Base-by-base conservation (phyloP, 129 eudicot genomes). In the Apium graveolens region DNA sequence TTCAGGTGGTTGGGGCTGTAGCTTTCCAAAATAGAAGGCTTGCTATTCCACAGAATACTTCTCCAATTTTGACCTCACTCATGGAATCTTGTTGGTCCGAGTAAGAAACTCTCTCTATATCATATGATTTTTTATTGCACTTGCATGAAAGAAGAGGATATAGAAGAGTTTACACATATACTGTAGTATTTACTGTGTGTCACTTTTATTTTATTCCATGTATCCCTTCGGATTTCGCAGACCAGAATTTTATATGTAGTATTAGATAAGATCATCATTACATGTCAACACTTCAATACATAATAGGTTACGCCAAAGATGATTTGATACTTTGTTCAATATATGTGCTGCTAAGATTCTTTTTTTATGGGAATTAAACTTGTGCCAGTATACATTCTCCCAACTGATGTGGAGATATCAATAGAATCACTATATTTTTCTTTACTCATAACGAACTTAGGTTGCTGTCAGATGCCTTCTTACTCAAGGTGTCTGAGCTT, bases 51-150 rank as follows among this genome's bases (percentile, higher is more conserved):
- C 81, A 55, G 73, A 90, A 87, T 79, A 87, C 93, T 27, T 85
- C 93, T 45, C 90, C 92, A 5, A 70, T 88, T 29, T 66, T 94
- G 90, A 83, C 87, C 70, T 89, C 96, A 41, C 90, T 94, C 42
- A 94, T 94, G 91, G 98, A 94, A 78, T 80, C 97, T 43, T 94
- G 98, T 68, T 94, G 98, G 98, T 89, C 97, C 17, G 97, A 94
- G 98, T 94, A 91, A 89, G 96, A 65, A 72, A 66, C 20, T 27
- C 35, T 70, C 34, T 17, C 65, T 20, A 17, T 34, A 21, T 37
- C 14, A 13, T n/a, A n/a, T 4, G 46, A 41, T 18, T 26, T 16
- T 7, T 73, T 73, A 5, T 44, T 73, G 20, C 24, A 21, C 68
- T n/a, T 60, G 16, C 68, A n/a, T n/a, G 32, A 60, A 57, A 57